Conservation (phyloP, 2,329 filamentous ascomycete species). For the Colletotrichum sp. region DNA sequence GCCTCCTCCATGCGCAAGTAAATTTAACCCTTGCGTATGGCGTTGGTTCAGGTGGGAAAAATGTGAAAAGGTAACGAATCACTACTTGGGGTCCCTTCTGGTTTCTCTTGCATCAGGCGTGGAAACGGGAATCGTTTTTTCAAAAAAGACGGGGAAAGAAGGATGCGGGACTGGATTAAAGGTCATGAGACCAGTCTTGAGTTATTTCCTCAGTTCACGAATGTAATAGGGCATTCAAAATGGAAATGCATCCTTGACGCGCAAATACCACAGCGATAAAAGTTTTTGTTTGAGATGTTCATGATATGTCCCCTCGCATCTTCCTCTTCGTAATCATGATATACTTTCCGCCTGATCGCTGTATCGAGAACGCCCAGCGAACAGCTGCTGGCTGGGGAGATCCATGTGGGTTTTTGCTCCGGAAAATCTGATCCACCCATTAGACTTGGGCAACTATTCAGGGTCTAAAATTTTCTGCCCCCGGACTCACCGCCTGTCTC, state of each 20-base stretch:
- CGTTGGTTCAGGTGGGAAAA: slow-evolving; percentile 18
- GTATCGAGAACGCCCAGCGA: not conserved
- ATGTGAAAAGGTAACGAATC: slow-evolving; percentile 28
- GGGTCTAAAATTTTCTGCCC: not conserved
- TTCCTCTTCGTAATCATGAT: not conserved
- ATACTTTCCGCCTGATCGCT: not conserved
- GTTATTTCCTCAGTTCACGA: slow-evolving; percentile 24
- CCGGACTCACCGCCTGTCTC: not conserved
- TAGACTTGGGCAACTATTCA: not conserved
- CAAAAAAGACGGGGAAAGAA: not conserved
- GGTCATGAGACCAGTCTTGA: slow-evolving; percentile 4
- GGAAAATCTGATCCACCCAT: not conserved
- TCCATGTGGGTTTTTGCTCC: not conserved
- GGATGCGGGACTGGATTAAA: not conserved
- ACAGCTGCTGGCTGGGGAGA: not conserved
- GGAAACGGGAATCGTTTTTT: slow-evolving; percentile 32
- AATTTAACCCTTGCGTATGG: slow-evolving; percentile 33
- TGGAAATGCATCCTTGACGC: slow-evolving; percentile 33
- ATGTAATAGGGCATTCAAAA: slow-evolving; percentile 43
- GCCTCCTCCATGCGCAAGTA: slow-evolving; percentile 95
- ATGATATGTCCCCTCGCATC: not conserved
- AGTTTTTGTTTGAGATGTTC: slow-evolving; percentile 5
- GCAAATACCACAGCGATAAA: slow-evolving; percentile 17
- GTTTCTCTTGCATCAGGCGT: slow-evolving; percentile 47
- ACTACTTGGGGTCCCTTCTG: slow-evolving; percentile 34